Evolutionary conservation across 2,329 filamentous ascomycete species (phyloP), one percentile per base, ranked within the genome.

Genomic region (Pestalotiopsis sp.): DNA sequence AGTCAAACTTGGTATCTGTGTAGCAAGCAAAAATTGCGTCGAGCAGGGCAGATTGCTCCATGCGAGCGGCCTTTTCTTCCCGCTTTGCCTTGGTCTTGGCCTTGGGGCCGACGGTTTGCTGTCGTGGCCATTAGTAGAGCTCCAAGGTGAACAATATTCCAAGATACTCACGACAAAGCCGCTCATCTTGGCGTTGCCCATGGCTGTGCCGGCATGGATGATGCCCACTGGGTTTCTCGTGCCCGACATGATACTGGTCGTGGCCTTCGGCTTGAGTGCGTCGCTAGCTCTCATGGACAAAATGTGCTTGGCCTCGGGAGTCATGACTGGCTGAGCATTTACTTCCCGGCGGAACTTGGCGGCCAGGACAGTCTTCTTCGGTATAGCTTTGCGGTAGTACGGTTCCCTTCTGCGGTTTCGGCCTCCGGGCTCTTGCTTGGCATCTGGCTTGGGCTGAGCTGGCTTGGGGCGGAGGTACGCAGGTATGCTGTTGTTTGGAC

Each of bases 11-110:
- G n/a, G n/a, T 20, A 75, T 92, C 85, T 68, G 91, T 89, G 89
- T 98, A 99, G 77, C 91, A 92, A 63, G 87, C 83, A 84, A 95
- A 94, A 70, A 99, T 90, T 72, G 89, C 87, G 81, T 98, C 95
- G 81, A 97, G 83, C 71, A 99, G 90, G 76, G 96, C 92, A 84
- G 94, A 92, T 80, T 95, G 91, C 59, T 94, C 91, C 81, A 98
- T 95, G 81, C 96, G 95, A 41, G 93, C 92, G 36, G 93, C 92
- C 70, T 77, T 77, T 70, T 79, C 77, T 60, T 76, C 73, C 67
- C 73, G 74, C 69, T 74, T 73, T 84, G 98, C 98, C 81, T 93
- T 91, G 74, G 93, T 91, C 80, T 91, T 86, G 70, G 86, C 82
- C 79, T 90, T 72, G 17, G 70, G 63, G 45, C 66, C 67, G 61